Evolutionary conservation across 805 yeast genomes (phyloP), one percentile per base, ranked within the genome.

Genomic region (Yamadazyma tumulicola): DNA sequence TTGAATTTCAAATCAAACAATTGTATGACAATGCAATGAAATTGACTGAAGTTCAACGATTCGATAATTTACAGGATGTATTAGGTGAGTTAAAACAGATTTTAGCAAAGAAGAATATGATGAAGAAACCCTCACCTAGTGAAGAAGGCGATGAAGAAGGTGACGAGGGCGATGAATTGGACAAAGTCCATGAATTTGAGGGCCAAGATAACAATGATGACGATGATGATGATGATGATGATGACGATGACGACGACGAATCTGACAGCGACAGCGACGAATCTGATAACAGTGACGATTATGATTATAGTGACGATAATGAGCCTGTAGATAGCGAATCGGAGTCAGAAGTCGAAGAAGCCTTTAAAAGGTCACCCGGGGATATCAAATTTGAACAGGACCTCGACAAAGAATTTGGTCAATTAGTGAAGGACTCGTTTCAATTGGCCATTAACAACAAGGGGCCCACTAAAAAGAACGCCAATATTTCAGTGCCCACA

Each of bases 351-450:
- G 41, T 34, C 26, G 55, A 55, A 31, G 64, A 64, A 18, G 18
- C 17, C 11, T 21, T 11, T 21, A 11, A 21, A n/a, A 28, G 22
- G 33, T 18, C 16, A 66, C 58, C 67, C 61, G 25, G 12, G 13
- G 74, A 69, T 34, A 54, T 50, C 20, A 66, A 66, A 40, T 67
- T 75, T 18, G 72, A 67, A 20, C 74, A 68, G 3, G 75, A 71
- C 22, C 43, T 83, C 31, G 86, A 80, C 24, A 67, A 58, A 32
- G 83, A 81, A 46, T 74, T 77, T 40, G 72, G 72, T 38, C 61
- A 55, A 33, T 54, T 81, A 48, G 61, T 79, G 40, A 47, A 59
- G n/a, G 79, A 75, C 14, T 67, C 83, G 7, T 57, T 75, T 38
- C 72, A 35, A 39, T n/a, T n/a, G n/a, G 39, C 30, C 41, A 10